Percentiles rank a stretch among this genome's conserved stretches.
Evolutionary conservation across 225 moss, liverwort and hornwort species (phyloP).

Genomic region (Pseudoscleropodium purum): DNA sequence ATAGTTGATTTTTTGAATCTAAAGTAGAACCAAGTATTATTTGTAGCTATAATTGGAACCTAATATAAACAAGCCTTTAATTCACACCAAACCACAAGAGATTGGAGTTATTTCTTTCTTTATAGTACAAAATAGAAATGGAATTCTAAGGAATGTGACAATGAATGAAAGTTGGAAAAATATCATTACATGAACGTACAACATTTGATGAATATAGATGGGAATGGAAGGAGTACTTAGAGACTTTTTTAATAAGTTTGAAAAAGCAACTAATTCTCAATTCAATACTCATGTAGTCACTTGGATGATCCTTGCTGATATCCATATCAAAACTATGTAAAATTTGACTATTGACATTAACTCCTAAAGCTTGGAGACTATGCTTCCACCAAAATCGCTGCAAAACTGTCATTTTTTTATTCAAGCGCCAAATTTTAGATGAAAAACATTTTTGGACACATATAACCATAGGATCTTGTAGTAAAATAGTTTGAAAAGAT

Average conservation of each 20-base stretch:
- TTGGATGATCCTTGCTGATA: neutral
- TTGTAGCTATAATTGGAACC: neutral
- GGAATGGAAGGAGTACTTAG: accelerated
- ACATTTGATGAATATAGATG: too few species aligned
- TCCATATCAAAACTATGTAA: neutral
- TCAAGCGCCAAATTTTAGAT: too few species aligned
- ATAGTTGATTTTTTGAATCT: neutral
- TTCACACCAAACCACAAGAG: accelerated
- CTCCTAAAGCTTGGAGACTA: too few species aligned
- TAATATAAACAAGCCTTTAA: accelerated
- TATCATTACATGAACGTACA: accelerated
- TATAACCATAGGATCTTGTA: too few species aligned
- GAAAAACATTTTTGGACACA: too few species aligned
- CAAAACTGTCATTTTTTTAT: too few species aligned
- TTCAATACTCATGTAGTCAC: neutral
- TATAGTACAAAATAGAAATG: neutral
- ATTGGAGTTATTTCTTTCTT: neutral
- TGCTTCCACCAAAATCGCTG: too few species aligned
- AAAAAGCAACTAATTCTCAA: neutral
- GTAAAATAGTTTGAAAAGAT: too few species aligned
- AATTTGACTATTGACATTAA: neutral
- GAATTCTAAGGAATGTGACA: too few species aligned
- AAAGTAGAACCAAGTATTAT: neutral
- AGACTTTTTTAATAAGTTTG: neutral
- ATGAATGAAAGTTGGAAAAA: accelerated